These are phyloP conservation scores for Rhizophora apiculata DNA, from an alignment of 345 rosid genomes.

Conservation along the genomic window DNA sequence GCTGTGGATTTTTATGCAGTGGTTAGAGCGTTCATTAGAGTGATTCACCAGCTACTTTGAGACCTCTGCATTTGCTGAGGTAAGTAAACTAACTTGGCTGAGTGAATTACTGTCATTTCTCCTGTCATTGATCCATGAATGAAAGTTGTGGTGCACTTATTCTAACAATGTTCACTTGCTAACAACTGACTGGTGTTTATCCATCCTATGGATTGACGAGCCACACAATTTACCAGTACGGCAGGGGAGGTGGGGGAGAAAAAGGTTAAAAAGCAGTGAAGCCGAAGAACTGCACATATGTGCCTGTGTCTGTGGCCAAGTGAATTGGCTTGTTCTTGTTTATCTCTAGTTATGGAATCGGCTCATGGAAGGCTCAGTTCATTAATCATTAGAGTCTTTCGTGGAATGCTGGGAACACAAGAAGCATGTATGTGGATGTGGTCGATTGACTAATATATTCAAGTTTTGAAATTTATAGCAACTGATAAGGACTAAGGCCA, in stretches of 20 bases:
- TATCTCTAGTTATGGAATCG: background rate
- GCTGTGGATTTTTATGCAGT: conserved; percentile 63
- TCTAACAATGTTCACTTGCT: conserved; percentile 14
- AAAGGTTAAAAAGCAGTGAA: conserved; percentile 8
- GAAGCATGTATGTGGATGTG: background rate
- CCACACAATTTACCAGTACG: background rate
- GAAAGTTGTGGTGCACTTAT: conserved; percentile 2
- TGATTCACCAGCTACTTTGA: conserved; percentile 35
- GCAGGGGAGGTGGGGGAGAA: conserved; percentile 10
- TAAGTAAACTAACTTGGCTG: conserved; percentile 60
- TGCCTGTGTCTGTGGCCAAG: background rate
- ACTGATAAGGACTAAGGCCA: too few species aligned
- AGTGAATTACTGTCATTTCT: conserved; percentile 11
- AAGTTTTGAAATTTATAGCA: too few species aligned
- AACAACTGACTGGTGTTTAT: conserved; percentile 31
- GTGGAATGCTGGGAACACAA: background rate
- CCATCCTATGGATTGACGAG: conserved; percentile 33
- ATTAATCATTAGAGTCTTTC: background rate
- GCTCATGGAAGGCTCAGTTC: background rate
- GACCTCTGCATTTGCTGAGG: conserved; percentile 75
- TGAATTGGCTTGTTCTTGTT: too few species aligned
- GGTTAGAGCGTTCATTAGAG: conserved; percentile 46
- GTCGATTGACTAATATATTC: too few species aligned
- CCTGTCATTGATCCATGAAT: conserved; percentile 7
- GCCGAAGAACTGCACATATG: conserved; percentile 1